phyloP scores from a whole-genome alignment of 331 rosid species.

The Rosa hybrid region DNA sequence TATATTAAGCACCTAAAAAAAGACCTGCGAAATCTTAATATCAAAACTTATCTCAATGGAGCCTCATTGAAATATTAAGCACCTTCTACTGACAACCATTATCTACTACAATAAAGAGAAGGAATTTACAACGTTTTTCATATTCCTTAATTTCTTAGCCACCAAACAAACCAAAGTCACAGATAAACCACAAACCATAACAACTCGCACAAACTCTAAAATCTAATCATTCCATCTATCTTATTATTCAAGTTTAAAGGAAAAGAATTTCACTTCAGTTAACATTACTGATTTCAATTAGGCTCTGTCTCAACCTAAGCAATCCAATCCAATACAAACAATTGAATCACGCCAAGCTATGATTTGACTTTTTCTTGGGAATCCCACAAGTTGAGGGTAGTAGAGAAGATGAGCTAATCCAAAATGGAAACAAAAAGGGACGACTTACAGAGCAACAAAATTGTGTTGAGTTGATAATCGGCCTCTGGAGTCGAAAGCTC shows the following conservation, averaged over 20 bases:
- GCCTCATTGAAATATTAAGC: background rate
- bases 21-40: background rate
- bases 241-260: background rate
- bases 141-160: background rate
- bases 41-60: background rate
- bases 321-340: background rate
- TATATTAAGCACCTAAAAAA: background rate
- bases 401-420: background rate
- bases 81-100: background rate
- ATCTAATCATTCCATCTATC: background rate
- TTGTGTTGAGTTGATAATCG: background rate
- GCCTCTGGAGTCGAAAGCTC: background rate
- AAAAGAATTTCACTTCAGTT: background rate
- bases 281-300: background rate
- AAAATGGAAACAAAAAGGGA: background rate
- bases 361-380: background rate
- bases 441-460: background rate
- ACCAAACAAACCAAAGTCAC: constrained; percentile 1
- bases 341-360: background rate
- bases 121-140: background rate
- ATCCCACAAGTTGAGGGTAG: background rate
- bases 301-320: background rate
- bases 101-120: background rate
- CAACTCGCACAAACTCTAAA: constrained; percentile 22
- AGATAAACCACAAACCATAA: constrained; percentile 7